Evolutionary conservation across 2,329 filamentous ascomycete species (phyloP).

Genomic region (Calonectria montana): DNA sequence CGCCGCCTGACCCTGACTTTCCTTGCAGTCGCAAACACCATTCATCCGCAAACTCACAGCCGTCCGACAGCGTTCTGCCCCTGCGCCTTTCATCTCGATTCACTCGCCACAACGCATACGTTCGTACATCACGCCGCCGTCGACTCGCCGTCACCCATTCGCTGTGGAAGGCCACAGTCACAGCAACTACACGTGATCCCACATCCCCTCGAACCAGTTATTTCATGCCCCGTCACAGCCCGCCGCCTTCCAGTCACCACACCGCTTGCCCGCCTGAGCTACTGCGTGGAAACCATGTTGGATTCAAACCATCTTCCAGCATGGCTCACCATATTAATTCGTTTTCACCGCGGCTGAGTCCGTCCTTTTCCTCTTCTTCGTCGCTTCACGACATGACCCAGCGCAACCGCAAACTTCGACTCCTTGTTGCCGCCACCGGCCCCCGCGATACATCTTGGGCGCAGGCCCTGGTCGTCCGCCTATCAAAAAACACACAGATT

Average conservation of each 20-base stretch:
- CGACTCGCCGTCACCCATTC: neutral
- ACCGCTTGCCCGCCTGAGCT: conserved; percentile 42
- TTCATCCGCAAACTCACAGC: conserved; percentile 25
- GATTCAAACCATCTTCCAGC: conserved; percentile 41
- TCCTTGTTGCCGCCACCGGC: conserved; percentile 75
- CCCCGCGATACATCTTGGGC: conserved; percentile 74
- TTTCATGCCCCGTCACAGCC: conserved; percentile 47
- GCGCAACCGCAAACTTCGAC: conserved; percentile 62
- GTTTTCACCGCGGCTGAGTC: conserved; percentile 46
- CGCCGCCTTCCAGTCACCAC: conserved; percentile 38
- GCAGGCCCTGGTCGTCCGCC: conserved; percentile 72
- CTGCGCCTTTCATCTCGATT: conserved; percentile 13
- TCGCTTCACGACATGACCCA: conserved; percentile 51
- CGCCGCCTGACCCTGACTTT: conserved; percentile 32
- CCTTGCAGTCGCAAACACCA: conserved; percentile 31
- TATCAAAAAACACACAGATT: conserved; percentile 73
- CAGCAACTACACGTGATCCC: conserved; percentile 38
- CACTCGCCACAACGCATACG: neutral
- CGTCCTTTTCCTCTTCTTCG: conserved; percentile 47
- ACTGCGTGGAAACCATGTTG: conserved; percentile 46
- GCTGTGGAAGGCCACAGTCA: conserved; percentile 14
- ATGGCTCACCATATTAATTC: conserved; percentile 48
- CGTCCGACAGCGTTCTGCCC: conserved; percentile 15
- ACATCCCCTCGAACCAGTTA: conserved; percentile 40
- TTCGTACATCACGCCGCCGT: neutral